phyloP scores from a whole-genome alignment of 2,329 filamentous ascomycete species.

The Madurella mycetomatis region DNA sequence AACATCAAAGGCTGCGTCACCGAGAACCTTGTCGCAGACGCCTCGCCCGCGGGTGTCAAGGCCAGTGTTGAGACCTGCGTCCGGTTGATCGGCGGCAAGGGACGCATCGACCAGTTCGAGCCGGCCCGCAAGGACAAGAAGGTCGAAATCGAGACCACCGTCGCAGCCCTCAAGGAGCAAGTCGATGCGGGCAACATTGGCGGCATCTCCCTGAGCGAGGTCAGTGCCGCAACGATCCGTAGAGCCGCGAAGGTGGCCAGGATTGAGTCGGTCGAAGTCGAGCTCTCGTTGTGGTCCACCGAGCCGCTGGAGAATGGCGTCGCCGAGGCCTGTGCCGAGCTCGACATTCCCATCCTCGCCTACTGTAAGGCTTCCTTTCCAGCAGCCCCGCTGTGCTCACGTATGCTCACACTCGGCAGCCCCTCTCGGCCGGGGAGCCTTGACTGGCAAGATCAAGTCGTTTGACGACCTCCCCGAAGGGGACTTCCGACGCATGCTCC shows the following conservation, averaged over 20 bases:
- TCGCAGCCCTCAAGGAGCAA: conserved; percentile 33
- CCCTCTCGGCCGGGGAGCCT: conserved; percentile 46
- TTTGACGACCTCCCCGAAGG: conserved; percentile 51
- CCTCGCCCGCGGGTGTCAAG: conserved; percentile 43
- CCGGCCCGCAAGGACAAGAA: conserved; percentile 38
- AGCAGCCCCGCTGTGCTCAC: background rate
- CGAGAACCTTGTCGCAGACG: conserved; percentile 34
- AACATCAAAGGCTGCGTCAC: conserved; percentile 51
- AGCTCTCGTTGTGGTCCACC: conserved; percentile 38
- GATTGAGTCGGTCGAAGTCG: conserved; percentile 45
- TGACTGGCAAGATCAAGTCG: conserved; percentile 52
- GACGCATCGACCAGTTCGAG: conserved; percentile 50
- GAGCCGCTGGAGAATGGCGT: conserved; percentile 36
- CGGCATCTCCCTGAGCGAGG: conserved; percentile 41
- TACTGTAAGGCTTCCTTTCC: conserved; percentile 46
- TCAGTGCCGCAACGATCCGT: conserved; percentile 38
- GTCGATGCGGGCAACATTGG: conserved; percentile 42
- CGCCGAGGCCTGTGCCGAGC: conserved; percentile 50
- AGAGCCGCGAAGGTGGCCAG: conserved; percentile 35
- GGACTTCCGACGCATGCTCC: conserved; percentile 43
- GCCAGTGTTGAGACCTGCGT: conserved; percentile 48
- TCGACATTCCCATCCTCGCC: conserved; percentile 64
- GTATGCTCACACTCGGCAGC: conserved; percentile 8
- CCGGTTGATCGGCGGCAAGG: conserved; percentile 21
- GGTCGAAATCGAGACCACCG: conserved; percentile 44